Evolutionary conservation across 495 filamentous ascomycete genomes (phyloP).

Genomic region (Thermothielavioides terrestris): DNA sequence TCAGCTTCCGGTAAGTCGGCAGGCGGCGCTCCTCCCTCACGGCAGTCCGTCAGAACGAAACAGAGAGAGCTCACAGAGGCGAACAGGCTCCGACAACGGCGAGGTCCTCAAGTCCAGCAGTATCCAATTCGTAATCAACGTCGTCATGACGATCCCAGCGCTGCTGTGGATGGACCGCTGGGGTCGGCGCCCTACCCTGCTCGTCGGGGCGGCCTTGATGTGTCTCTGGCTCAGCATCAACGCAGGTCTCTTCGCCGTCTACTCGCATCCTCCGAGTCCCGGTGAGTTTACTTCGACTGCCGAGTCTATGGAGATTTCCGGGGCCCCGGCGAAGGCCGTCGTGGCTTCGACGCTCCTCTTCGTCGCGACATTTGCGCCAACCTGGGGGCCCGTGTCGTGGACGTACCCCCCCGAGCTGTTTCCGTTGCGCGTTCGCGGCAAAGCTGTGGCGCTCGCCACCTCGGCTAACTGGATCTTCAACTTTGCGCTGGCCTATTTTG

Average conservation of each 20-base stretch:
- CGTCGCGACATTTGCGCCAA: slow-evolving; percentile 66
- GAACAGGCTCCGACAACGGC: slow-evolving; percentile 4
- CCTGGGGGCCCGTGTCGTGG: slow-evolving; percentile 66
- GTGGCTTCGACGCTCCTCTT: slow-evolving; percentile 76
- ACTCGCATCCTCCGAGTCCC: slow-evolving; percentile 31
- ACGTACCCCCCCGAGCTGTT: slow-evolving; percentile 71
- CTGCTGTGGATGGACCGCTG: slow-evolving; percentile 50
- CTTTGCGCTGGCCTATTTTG: slow-evolving; percentile 71
- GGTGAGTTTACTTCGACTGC: slow-evolving; percentile 30
- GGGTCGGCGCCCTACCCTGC: slow-evolving; percentile 54
- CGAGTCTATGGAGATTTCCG: slow-evolving; percentile 44
- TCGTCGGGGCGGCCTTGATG: slow-evolving; percentile 61
- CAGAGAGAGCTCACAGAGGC: neutral
- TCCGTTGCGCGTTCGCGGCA: slow-evolving; percentile 62
- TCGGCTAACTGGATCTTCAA: slow-evolving; percentile 73
- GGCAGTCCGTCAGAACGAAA: too few species aligned
- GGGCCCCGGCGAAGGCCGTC: slow-evolving; percentile 55
- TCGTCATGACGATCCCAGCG: slow-evolving; percentile 48
- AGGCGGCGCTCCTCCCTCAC: too few species aligned
- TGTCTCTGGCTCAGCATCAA: slow-evolving; percentile 60
- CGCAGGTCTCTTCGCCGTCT: slow-evolving; percentile 53
- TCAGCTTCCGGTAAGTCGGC: slow-evolving; percentile 32
- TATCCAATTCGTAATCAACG: slow-evolving; percentile 69
- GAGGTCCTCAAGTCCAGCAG: slow-evolving; percentile 54
- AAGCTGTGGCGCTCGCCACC: slow-evolving; percentile 64